Base-by-base conservation (phyloP, 108 stramenopile genomes). In the Skeletonema costatum region DNA sequence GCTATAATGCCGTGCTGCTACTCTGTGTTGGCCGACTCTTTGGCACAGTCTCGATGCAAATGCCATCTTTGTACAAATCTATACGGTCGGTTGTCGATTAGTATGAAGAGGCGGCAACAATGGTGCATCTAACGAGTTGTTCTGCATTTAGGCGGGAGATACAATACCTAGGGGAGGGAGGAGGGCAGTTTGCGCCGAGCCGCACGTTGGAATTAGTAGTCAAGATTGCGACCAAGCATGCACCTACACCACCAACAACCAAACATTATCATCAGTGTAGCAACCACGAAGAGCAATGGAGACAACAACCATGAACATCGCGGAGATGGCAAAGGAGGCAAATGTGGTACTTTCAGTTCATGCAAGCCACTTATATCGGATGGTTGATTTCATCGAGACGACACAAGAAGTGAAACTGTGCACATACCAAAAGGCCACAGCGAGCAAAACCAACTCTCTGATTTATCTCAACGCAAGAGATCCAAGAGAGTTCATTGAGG, bases 271-370 rank as follows among this genome's bases (percentile, higher is more conserved):
- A 5, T 35, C n/a, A n/a, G n/a, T n/a, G n/a, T n/a, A n/a, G n/a
- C n/a, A n/a, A n/a, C n/a, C n/a, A n/a, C n/a, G n/a, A n/a, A n/a
- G n/a, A 41, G 39, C 8, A 41, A 41, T 41, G 39, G 14, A 44
- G 42, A 44, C 42, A n/a, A 46, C 44, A 8, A 46, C 44, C 44
- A 46, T 46, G 14, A 5, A 46, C 16, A 46, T 46, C 16, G 16
- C 44, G 3, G 12, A 63, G n/a, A 29, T 62, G 2, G 58, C 64
- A 61, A 13, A 32, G n/a, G 21, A 21, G 13, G 59, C 82, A 14
- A 89, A 87, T 59, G 25, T 83, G 12, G 64, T 90, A 5, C 66
- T 84, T 25, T 86, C 87, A 53, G 67, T 84, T 46, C 69, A 85
- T 36, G 75, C 66, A 12, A 87, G 87, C 5, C 89, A 89, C 53